Percentiles rank a stretch among this genome's conserved stretches.
phyloP scores from a whole-genome alignment of 208 protist species.

The Trypanosoma mega region DNA sequence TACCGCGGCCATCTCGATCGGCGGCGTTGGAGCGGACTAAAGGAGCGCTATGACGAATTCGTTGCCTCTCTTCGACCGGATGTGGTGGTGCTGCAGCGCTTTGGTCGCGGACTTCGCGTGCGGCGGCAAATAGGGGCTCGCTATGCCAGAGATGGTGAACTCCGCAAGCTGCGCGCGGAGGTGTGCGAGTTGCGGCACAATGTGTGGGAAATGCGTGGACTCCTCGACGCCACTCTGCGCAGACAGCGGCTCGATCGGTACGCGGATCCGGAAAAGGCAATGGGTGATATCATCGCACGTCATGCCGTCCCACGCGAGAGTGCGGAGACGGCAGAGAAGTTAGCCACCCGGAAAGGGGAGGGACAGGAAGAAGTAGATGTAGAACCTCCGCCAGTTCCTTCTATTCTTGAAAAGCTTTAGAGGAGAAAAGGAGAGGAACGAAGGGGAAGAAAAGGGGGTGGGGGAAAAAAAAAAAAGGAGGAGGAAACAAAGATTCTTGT shows the following conservation, averaged over 20 bases:
- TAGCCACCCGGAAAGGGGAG: conserved; percentile 8
- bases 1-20: conserved; percentile 70
- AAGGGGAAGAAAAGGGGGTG: no score
- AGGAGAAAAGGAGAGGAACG: no score
- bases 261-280: conserved; percentile 39
- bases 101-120: conserved; percentile 32
- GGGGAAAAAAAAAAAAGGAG: no score
- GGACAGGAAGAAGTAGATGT: conserved; percentile 17
- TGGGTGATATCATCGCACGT: conserved; percentile 43
- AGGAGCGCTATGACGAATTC: conserved; percentile 51
- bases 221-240: conserved; percentile 31
- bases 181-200: conserved; percentile 20
- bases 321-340: conserved; percentile 1
- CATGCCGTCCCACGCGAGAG: conserved; percentile 2
- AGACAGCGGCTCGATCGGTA: conserved; percentile 31
- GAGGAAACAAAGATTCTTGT: no score
- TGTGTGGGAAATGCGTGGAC: conserved; percentile 27
- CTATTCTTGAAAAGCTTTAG: no score
- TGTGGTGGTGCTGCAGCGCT: conserved; percentile 40
- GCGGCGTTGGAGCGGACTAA: conserved; percentile 38
- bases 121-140: conserved; percentile 20
- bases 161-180: conserved; percentile 22
- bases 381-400: neutral
- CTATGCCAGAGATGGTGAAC: conserved; percentile 2
- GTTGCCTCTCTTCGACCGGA: conserved; percentile 35